A percentile compares a stretch with the other conserved stretches of the same genome.
Conservation (phyloP, 192 early-diverging fungal species). For the Umbelopsis ramanniana region DNA sequence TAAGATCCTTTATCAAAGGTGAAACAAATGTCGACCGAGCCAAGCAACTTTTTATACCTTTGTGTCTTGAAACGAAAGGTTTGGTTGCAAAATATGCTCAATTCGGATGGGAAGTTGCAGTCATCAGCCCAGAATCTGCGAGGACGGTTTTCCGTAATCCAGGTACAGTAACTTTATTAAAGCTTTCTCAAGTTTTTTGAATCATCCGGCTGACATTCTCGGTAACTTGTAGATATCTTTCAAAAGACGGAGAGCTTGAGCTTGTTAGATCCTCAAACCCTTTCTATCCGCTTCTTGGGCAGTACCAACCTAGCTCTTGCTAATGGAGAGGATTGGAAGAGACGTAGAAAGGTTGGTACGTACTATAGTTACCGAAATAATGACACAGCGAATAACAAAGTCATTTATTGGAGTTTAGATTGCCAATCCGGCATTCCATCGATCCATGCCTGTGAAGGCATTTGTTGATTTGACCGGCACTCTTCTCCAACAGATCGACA, state of each 20-base stretch:
- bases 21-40: not conserved
- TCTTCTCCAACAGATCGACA: constrained; percentile 23
- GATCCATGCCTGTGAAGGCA: constrained; percentile 6
- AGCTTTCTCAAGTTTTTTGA: too few relatives aligned
- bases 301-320: constrained; percentile 25
- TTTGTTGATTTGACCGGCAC: not conserved
- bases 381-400: too few relatives aligned
- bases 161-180: not conserved
- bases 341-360: constrained; percentile 29
- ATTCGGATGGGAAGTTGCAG: constrained; percentile 1
- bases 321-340: constrained; percentile 33
- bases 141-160: not conserved
- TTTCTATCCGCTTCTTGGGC: constrained; percentile 18
- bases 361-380: too few relatives aligned
- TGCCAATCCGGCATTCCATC: constrained; percentile 11
- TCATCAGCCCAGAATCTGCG: not conserved
- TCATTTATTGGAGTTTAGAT: not conserved
- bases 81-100: not conserved
- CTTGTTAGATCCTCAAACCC: not conserved
- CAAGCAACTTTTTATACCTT: not conserved
- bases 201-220: not conserved
- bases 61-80: not conserved
- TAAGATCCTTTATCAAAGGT: not conserved
- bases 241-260: not conserved
- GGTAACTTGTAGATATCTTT: not conserved